Base-by-base conservation (phyloP, 2,329 filamentous ascomycete genomes). In the Ramichloridium luteum region DNA sequence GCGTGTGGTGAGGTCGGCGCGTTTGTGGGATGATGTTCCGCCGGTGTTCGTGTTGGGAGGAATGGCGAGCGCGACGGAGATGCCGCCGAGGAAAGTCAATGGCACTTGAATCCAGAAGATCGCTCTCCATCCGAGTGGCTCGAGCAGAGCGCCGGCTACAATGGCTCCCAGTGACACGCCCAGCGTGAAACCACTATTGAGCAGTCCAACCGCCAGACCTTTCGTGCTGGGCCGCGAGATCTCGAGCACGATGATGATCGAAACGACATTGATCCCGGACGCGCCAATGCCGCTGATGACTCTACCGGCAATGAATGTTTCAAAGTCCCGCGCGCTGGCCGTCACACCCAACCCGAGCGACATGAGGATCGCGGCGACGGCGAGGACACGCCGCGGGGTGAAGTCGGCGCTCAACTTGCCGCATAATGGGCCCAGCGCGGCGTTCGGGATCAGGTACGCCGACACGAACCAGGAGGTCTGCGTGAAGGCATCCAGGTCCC, bases 401-500 rank as follows among this genome's bases (percentile, higher is more conserved):
- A 92, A 88, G 14, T 90, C 73, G 45, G 76, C 73, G 27, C 76
- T 73, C 1, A 92, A 61, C 12, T 81, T 74, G 5, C 82, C 82
- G 23, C 72, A 67, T 2, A 92, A 55, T 1, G 83, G 81, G 0
- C 77, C 71, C 9, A 80, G 56, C 30, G 67, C 69, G 16, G 65
- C 67, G 53, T 65, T 58, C 14, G 64, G 60, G 31, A 82, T 68
- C 66, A 90, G 64, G 51, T 83, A 92, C 2, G 77, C 67, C 17
- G 79, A 82, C 5, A 79, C 84, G 51, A 90, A 84, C 82, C 82
- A 92, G 54, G 74, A 80, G 20, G 74, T 75, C 34, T 74, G 62
- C 34, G 76, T 73, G 47, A 83, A 85, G 1, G 80, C 72, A 55
- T 81, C 66, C 2, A 92, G 63, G 42, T 88, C 81, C 5, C 68